These are phyloP conservation scores for Sporothrix luriei DNA, from an alignment of 2,329 filamentous ascomycete genomes.

Conservation along the genomic window DNA sequence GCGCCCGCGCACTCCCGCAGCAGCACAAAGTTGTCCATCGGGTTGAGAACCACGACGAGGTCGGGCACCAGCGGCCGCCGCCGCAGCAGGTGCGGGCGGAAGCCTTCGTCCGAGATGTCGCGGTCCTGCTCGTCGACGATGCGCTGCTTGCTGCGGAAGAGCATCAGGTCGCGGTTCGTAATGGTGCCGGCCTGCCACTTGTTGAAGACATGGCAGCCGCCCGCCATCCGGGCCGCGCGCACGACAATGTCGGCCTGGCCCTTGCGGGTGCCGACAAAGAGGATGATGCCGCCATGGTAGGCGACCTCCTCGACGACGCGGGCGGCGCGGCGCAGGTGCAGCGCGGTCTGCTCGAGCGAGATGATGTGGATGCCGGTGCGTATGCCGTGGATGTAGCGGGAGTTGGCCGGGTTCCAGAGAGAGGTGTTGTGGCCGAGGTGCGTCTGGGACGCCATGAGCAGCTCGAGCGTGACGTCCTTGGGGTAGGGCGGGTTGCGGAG, in stretches of 20 bases:
- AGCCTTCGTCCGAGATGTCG: constrained; percentile 57
- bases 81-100: constrained; percentile 64
- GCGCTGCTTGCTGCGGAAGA: constrained; percentile 68
- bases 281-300: constrained; percentile 76
- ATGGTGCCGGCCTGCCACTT: constrained; percentile 91
- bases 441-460: constrained; percentile 82
- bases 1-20: constrained; percentile 88
- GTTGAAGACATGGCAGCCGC: constrained; percentile 85
- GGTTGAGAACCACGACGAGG: constrained; percentile 89
- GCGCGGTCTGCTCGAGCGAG: constrained; percentile 82
- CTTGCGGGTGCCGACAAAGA: constrained; percentile 85
- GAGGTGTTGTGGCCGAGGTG: constrained; percentile 90
- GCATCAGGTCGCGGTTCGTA: constrained; percentile 88
- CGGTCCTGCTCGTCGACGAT: constrained; percentile 77
- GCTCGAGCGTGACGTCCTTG: constrained; percentile 82
- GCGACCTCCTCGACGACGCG: constrained; percentile 87
- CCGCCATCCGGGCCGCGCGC: constrained; percentile 73
- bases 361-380: constrained; percentile 91
- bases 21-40: constrained; percentile 85
- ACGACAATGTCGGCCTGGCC: constrained; percentile 82
- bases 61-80: constrained; percentile 77
- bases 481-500: constrained; percentile 73
- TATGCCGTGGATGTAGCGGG: constrained; percentile 90
- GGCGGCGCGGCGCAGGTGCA: constrained; percentile 89
- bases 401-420: constrained; percentile 92